Conservation (phyloP, 1,284 basidiomycete species). For the Trametes versicolor region DNA sequence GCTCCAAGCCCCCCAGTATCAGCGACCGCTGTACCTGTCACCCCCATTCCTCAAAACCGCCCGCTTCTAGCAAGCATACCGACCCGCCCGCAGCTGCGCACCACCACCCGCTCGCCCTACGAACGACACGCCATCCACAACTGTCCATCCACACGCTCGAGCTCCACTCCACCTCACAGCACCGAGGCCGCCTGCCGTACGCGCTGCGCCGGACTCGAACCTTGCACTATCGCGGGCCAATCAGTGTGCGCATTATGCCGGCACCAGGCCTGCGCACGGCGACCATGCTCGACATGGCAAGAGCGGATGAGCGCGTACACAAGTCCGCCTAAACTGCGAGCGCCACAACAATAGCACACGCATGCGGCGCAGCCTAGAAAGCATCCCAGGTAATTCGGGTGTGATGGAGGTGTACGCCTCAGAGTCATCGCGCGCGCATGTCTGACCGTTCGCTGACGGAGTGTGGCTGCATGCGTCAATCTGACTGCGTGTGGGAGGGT, state of each 20-base stretch:
- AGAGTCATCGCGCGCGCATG: too few relatives aligned
- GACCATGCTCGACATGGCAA: not conserved
- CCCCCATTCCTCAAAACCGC: not conserved
- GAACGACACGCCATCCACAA: not conserved
- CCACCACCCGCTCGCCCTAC: not conserved
- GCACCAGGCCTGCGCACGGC: slow-evolving; percentile 2
- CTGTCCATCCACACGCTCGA: not conserved
- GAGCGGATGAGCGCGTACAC: not conserved
- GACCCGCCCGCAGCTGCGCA: too few relatives aligned
- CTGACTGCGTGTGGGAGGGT: too few relatives aligned
- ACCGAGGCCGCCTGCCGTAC: slow-evolving; percentile 1
- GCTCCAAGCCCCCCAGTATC: not conserved
- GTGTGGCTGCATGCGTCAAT: too few relatives aligned
- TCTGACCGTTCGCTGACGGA: too few relatives aligned
- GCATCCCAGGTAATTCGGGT: not conserved
- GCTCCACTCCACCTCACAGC: slow-evolving; percentile 10
- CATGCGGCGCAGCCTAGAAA: not conserved
- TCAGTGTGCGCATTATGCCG: slow-evolving; percentile 5
- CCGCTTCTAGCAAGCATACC: not conserved
- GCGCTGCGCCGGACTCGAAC: slow-evolving; percentile 9
- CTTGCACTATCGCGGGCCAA: slow-evolving; percentile 19
- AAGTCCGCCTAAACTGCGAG: slow-evolving; percentile 6
- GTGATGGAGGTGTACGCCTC: too few relatives aligned
- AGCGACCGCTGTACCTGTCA: not conserved
- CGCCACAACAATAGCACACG: not conserved